phyloP scores from a whole-genome alignment of 23 red algal species.

The Gracilaria vermiculophylla region DNA sequence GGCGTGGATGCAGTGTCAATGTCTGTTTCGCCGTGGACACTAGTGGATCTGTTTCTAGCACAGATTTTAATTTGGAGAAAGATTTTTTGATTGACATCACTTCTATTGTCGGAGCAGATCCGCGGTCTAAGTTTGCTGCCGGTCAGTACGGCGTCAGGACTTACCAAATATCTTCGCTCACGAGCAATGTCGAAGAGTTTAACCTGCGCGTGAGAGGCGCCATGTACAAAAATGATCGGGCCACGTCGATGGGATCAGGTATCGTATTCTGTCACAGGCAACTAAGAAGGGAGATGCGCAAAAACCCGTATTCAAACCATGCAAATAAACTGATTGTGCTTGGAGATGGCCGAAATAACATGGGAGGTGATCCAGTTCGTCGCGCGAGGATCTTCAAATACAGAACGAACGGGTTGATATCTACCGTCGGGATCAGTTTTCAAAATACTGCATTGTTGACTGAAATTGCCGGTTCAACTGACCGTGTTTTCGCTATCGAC shows the following conservation, averaged over 20 bases:
- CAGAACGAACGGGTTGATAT: neutral
- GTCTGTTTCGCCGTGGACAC: conserved; percentile 39
- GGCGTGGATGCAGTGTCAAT: conserved; percentile 3
- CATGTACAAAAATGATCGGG: neutral
- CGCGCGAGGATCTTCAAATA: neutral
- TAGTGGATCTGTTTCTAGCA: neutral
- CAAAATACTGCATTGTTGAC: neutral
- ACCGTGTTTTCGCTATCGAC: neutral
- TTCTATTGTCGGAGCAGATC: neutral
- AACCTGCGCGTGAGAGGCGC: neutral
- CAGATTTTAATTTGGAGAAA: neutral
- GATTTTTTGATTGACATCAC: conserved; percentile 29
- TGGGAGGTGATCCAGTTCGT: conserved; percentile 8
- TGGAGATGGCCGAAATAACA: neutral
- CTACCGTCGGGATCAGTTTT: neutral
- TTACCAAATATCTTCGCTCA: neutral
- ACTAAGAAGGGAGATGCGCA: neutral
- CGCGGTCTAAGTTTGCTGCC: neutral
- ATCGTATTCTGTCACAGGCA: neutral
- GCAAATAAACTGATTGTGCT: neutral
- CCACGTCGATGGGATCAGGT: neutral
- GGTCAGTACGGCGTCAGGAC: neutral
- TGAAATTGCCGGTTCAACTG: neutral
- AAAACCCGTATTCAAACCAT: neutral
- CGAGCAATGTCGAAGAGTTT: neutral